Evolutionary conservation across 208 protist species (phyloP).

Genomic region (Crithidia sp.): DNA sequence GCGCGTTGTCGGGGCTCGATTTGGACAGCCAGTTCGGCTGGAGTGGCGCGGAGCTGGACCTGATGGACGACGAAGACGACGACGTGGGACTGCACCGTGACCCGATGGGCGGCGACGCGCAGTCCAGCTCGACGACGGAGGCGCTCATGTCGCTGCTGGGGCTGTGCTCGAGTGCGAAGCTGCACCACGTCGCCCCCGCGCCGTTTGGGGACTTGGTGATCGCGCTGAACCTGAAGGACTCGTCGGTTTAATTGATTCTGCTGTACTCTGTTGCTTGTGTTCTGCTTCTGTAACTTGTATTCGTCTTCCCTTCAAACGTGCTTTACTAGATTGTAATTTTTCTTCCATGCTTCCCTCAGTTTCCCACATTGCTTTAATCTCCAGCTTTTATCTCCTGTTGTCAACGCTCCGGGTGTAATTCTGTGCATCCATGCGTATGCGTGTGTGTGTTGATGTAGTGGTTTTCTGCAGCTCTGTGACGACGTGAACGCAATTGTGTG

Average conservation of each 20-base stretch:
- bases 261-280: no score
- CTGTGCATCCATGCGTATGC: not conserved
- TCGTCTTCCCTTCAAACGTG: not conserved
- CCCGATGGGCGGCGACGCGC: not conserved
- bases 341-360: not conserved
- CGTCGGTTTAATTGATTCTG: not conserved
- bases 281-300: no score
- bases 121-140: constrained; percentile 9
- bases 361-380: not conserved
- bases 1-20: constrained; percentile 23
- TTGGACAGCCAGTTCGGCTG: constrained; percentile 20
- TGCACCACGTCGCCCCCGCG: constrained; percentile 25
- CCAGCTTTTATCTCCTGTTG: not conserved
- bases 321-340: not conserved
- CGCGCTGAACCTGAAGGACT: constrained; percentile 31
- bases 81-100: not conserved
- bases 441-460: no score
- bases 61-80: constrained; percentile 12
- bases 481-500: no score
- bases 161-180: constrained; percentile 31
- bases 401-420: not conserved
- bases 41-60: constrained; percentile 28
- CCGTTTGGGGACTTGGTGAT: constrained; percentile 38
- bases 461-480: no score
- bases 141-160: constrained; percentile 31